Conservation (phyloP, 2,329 filamentous ascomycete genomes). For the Acarospora socialis region DNA sequence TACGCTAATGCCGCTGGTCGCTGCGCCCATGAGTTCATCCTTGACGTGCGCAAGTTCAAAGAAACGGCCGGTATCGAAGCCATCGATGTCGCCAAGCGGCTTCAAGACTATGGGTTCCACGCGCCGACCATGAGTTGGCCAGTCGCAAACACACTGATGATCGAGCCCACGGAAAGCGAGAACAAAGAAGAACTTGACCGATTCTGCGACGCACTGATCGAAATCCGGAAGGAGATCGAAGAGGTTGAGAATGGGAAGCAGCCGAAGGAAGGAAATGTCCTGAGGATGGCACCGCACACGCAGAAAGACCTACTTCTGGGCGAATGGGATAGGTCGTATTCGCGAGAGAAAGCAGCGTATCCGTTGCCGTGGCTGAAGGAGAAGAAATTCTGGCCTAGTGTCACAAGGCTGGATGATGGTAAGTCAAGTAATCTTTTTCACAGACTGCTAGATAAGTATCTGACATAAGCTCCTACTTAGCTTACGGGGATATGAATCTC, state of each 20-base stretch:
- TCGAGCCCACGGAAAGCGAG: conserved; percentile 91
- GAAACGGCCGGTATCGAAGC: conserved; percentile 72
- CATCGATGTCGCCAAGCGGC: conserved; percentile 88
- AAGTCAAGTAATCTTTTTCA: conserved; percentile 30
- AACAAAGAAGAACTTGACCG: conserved; percentile 84
- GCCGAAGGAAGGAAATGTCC: conserved; percentile 62
- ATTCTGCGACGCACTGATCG: conserved; percentile 79
- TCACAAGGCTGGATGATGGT: conserved; percentile 80
- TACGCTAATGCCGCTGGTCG: conserved; percentile 81
- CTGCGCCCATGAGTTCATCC: conserved; percentile 94
- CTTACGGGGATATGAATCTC: conserved; percentile 80
- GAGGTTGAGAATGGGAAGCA: conserved; percentile 67
- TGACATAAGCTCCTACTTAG: conserved; percentile 34
- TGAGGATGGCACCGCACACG: conserved; percentile 81
- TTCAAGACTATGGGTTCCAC: conserved; percentile 96
- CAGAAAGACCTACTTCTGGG: conserved; percentile 62
- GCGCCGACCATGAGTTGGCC: conserved; percentile 96
- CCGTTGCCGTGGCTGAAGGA: conserved; percentile 68
- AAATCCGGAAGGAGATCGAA: conserved; percentile 71
- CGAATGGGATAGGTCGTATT: conserved; percentile 72
- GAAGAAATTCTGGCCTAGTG: conserved; percentile 96
- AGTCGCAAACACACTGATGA: conserved; percentile 91
- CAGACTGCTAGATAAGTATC: neutral
- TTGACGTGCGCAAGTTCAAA: conserved; percentile 75
- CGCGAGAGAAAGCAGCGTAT: conserved; percentile 71